phyloP scores from a whole-genome alignment of 2,329 filamentous ascomycete species.

The Diaporthe vaccinii region DNA sequence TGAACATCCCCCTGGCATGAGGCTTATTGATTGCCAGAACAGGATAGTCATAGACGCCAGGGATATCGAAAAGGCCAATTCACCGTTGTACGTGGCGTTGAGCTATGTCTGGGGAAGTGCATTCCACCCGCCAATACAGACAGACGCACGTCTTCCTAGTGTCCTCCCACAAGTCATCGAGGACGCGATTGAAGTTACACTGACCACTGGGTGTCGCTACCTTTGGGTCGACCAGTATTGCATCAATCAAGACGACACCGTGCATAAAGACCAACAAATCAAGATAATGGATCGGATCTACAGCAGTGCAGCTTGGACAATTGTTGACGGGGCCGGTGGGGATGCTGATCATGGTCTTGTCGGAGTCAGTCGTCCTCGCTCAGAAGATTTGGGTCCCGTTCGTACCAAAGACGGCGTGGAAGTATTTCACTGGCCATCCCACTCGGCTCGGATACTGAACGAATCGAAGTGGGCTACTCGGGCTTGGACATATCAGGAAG shows the following conservation, averaged over 20 bases:
- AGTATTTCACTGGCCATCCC: not conserved
- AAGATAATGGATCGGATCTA: not conserved
- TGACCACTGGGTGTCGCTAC: not conserved
- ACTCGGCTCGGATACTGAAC: not conserved
- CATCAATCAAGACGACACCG: not conserved
- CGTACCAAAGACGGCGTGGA: not conserved
- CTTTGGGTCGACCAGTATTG: not conserved
- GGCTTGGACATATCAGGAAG: not conserved
- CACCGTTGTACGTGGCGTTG: not conserved
- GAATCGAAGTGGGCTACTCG: conserved; percentile 2
- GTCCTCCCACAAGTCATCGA: not conserved
- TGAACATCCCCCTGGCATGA: not conserved
- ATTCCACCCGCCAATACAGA: not conserved
- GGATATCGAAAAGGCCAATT: no score
- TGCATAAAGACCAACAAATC: not conserved
- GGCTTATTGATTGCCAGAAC: not conserved
- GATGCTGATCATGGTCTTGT: not conserved
- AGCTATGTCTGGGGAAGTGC: not conserved
- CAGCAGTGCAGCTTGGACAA: not conserved
- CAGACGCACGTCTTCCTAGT: not conserved
- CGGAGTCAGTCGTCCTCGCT: not conserved
- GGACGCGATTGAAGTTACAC: not conserved
- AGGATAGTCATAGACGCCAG: not conserved
- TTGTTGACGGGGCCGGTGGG: not conserved
- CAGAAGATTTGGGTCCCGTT: not conserved